Evolutionary conservation across 768 basidiomycete species (phyloP).

Genomic region (Lactifluus echinatus): DNA sequence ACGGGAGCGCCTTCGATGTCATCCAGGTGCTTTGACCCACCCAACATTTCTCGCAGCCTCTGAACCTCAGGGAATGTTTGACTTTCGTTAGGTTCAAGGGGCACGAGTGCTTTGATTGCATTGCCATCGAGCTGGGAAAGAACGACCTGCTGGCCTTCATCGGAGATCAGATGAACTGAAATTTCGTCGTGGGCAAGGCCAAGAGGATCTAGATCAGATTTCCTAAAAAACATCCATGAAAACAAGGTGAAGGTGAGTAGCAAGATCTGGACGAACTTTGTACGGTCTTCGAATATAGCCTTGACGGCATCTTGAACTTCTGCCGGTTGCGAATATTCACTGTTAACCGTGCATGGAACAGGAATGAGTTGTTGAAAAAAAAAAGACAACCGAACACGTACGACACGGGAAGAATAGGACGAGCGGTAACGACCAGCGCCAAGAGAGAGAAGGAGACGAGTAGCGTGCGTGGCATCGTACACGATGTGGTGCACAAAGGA

Average conservation of each 20-base stretch:
- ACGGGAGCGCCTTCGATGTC: constrained; percentile 21
- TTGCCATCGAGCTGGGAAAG: constrained; percentile 25
- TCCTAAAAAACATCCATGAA: constrained; percentile 9
- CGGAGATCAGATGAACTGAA: constrained; percentile 27
- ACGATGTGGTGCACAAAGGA: background rate
- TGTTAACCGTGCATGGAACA: background rate
- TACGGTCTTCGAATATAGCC: constrained; percentile 29
- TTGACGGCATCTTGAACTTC: constrained; percentile 30
- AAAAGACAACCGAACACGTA: constrained; percentile 22
- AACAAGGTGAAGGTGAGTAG: background rate
- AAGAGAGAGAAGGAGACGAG: constrained; percentile 34
- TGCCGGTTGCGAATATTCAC: constrained; percentile 12
- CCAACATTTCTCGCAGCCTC: constrained; percentile 23
- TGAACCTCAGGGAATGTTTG: constrained; percentile 24
- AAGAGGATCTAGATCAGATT: constrained; percentile 21
- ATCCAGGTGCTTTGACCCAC: constrained; percentile 16
- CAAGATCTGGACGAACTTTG: constrained; percentile 27
- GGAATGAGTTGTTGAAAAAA: background rate
- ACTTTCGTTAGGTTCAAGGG: constrained; percentile 19
- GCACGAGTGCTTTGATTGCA: constrained; percentile 27
- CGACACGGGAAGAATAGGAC: constrained; percentile 28
- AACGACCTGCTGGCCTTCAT: constrained; percentile 27
- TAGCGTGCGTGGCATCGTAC: constrained; percentile 31
- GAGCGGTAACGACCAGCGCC: constrained; percentile 38
- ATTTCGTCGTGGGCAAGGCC: constrained; percentile 22